Evolutionary conservation across 129 eudicot species (phyloP).

Genomic region (Arctium minus): DNA sequence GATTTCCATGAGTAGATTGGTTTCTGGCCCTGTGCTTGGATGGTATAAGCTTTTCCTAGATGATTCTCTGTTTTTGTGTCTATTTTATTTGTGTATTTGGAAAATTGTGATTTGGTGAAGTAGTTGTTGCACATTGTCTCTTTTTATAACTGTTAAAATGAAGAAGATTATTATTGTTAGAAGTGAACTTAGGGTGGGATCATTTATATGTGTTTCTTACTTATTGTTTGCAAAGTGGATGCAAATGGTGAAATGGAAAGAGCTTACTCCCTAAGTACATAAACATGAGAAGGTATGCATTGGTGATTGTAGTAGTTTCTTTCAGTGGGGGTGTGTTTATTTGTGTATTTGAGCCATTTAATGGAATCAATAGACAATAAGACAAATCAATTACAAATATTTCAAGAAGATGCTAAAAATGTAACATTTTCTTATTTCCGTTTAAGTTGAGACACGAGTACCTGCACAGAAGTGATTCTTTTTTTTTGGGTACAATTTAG

Average conservation of each 20-base stretch:
- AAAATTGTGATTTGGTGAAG: not conserved
- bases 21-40: slow-evolving; percentile 87
- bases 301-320: not conserved
- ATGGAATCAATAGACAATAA: not conserved
- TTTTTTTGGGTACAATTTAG: not conserved
- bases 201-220: not conserved
- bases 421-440: not conserved
- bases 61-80: not conserved
- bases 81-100: not conserved
- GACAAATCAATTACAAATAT: not conserved
- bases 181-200: not conserved
- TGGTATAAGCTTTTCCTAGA: slow-evolving; percentile 44
- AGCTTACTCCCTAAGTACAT: not conserved
- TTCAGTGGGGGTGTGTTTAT: not conserved
- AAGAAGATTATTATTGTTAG: not conserved
- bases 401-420: not conserved
- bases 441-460: not conserved
- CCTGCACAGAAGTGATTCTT: not conserved
- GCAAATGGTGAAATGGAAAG: not conserved
- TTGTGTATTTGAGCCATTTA: not conserved
- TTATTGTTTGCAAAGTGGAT: not conserved
- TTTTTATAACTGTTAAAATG: not conserved
- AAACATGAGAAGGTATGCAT: not conserved
- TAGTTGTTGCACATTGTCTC: not conserved
- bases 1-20: slow-evolving; percentile 63